phyloP scores from a whole-genome alignment of 2,329 filamentous ascomycete species.

The Penicillium crustosum region DNA sequence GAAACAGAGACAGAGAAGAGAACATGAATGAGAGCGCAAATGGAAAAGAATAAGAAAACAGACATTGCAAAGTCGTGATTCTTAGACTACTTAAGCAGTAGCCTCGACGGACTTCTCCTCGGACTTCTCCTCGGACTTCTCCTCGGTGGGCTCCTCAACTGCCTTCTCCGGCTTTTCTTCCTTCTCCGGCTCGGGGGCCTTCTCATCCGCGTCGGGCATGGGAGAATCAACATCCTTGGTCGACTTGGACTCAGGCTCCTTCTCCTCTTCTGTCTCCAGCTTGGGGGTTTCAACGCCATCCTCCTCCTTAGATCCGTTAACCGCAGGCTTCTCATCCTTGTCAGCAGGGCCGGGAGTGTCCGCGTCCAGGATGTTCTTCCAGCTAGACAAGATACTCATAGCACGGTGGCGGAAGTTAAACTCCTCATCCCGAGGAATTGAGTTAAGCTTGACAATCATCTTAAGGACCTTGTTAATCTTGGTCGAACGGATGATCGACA shows the following conservation, averaged over 20 bases:
- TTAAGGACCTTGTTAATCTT: slow-evolving; percentile 99
- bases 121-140: slow-evolving; percentile 19
- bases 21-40: slow-evolving; percentile 19
- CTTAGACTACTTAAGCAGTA: slow-evolving; percentile 22
- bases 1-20: slow-evolving; percentile 15
- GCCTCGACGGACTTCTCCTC: slow-evolving; percentile 32
- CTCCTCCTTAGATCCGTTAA: slow-evolving; percentile 46
- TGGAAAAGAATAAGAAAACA: slow-evolving; percentile 4
- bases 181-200: slow-evolving; percentile 31
- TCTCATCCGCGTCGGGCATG: slow-evolving; percentile 42
- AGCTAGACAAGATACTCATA: slow-evolving; percentile 75
- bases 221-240: slow-evolving; percentile 38
- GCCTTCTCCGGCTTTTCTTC: slow-evolving; percentile 26
- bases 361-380: slow-evolving; percentile 77
- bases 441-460: slow-evolving; percentile 82
- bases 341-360: slow-evolving; percentile 50
- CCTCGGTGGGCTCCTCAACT: slow-evolving; percentile 30
- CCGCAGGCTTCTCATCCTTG: slow-evolving; percentile 47
- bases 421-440: slow-evolving; percentile 84
- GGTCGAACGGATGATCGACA: slow-evolving; percentile 80
- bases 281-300: slow-evolving; percentile 34
- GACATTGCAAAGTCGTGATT: slow-evolving; percentile 8
- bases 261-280: slow-evolving; percentile 35
- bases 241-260: slow-evolving; percentile 34
- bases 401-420: slow-evolving; percentile 86